A percentile compares a stretch with the other conserved stretches of the same genome.
Conservation (phyloP, 2,329 filamentous ascomycete genomes). For the Lecanicillium sp. region DNA sequence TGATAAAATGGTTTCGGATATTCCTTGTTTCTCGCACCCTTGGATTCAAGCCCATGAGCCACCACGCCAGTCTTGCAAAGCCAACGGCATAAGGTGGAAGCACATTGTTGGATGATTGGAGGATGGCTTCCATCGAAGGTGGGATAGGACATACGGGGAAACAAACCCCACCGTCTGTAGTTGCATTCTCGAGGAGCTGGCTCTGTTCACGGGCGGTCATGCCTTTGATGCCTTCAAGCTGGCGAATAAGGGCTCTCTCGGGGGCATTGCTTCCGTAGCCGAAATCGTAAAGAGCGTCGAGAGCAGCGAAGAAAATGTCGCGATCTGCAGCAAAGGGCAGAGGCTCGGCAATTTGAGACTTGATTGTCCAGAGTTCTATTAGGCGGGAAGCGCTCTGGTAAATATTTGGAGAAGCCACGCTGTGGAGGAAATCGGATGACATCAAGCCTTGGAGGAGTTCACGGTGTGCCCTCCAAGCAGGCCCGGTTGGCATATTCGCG, state of each 20-base stretch:
- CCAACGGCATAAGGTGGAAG: constrained; percentile 1
- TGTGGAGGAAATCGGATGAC: constrained; percentile 25
- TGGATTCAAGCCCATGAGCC: constrained; percentile 2
- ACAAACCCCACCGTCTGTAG: not conserved
- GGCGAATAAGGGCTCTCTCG: constrained; percentile 16
- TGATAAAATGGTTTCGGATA: constrained; percentile 4
- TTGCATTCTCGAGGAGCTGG: not conserved
- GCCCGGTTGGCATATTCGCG: constrained; percentile 20
- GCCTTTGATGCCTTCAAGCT: constrained; percentile 12
- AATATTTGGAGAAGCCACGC: constrained; percentile 24
- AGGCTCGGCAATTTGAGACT: constrained; percentile 21
- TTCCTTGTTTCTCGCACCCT: not conserved
- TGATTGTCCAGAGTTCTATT: constrained; percentile 26
- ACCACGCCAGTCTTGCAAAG: constrained; percentile 2
- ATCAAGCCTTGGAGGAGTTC: constrained; percentile 30
- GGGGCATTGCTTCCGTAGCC: constrained; percentile 21
- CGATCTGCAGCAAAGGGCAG: constrained; percentile 16
- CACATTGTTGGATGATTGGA: constrained; percentile 2
- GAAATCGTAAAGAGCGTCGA: constrained; percentile 24
- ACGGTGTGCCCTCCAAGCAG: constrained; percentile 24
- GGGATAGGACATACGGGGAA: not conserved
- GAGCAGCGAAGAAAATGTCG: constrained; percentile 23
- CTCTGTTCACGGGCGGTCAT: constrained; percentile 11
- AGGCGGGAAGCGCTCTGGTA: constrained; percentile 23
- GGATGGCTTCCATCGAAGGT: constrained; percentile 5